Conservation (phyloP, 2,329 filamentous ascomycete species). For the Colletotrichum noveboracense region DNA sequence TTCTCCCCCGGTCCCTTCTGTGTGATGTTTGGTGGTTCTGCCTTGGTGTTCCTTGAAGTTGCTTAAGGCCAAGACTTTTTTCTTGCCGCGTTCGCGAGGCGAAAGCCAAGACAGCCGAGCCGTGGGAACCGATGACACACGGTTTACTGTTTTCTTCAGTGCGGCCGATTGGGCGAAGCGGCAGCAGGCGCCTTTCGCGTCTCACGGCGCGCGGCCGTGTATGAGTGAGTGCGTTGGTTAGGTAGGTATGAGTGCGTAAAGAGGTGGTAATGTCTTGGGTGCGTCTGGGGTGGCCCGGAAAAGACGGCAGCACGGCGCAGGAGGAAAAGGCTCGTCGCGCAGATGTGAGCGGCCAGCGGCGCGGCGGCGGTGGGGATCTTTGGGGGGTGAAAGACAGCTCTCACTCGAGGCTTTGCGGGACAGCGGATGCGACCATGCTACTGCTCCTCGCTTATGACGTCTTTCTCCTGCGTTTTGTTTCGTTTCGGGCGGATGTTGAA, state of each 20-base stretch:
- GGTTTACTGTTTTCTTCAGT: background rate
- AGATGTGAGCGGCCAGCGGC: background rate
- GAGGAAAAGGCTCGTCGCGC: slow-evolving; percentile 1
- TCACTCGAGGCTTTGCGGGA: background rate
- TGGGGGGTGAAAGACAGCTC: background rate
- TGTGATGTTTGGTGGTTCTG: background rate
- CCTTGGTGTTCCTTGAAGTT: background rate
- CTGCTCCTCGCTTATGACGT: background rate
- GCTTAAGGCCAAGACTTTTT: background rate
- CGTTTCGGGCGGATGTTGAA: too few relatives aligned
- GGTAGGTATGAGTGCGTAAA: background rate
- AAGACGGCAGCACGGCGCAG: background rate
- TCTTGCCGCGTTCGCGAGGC: background rate
- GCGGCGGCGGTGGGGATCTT: background rate
- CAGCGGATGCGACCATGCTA: background rate
- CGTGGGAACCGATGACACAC: background rate
- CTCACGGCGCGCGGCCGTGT: background rate
- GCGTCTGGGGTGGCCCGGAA: background rate
- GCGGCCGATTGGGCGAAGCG: background rate
- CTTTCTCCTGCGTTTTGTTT: background rate
- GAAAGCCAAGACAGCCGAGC: background rate
- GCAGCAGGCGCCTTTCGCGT: background rate
- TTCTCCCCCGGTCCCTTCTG: background rate
- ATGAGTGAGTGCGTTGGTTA: background rate
- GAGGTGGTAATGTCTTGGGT: background rate